Percentiles rank a stretch among this genome's conserved stretches.
phyloP scores from a whole-genome alignment of 345 rosid genomes.

The Melaleuca alternifolia region DNA sequence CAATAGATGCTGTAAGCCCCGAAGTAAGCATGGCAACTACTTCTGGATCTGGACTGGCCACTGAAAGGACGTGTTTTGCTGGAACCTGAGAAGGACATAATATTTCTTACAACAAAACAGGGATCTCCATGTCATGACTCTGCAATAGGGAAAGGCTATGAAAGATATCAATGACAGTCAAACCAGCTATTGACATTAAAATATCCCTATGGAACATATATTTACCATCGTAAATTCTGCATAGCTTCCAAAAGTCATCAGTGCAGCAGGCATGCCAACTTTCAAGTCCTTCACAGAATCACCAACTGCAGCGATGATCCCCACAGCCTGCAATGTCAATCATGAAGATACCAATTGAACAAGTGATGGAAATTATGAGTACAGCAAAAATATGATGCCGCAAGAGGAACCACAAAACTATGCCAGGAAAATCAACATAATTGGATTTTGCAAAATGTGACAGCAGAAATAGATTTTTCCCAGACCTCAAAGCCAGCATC shows the following conservation, averaged over 20 bases:
- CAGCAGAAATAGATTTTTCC: not conserved
- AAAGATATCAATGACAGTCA: not conserved
- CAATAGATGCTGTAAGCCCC: constrained; percentile 90
- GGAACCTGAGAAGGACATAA: constrained; percentile 35
- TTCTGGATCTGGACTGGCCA: constrained; percentile 91
- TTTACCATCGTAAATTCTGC: constrained; percentile 64
- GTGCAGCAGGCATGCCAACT: constrained; percentile 92
- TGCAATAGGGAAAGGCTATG: not conserved
- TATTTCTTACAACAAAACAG: not conserved
- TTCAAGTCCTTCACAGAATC: constrained; percentile 54
- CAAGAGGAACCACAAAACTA: not conserved
- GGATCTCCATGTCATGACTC: not conserved
- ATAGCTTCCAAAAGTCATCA: constrained; percentile 86
- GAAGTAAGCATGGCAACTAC: constrained; percentile 99
- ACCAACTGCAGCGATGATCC: constrained; percentile 82
- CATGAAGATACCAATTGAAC: not conserved
- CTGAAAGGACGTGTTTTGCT: constrained; percentile 71
- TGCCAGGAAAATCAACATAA: not conserved
- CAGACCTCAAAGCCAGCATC: constrained; percentile 96
- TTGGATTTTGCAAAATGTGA: not conserved
- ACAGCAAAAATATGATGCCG: not conserved
- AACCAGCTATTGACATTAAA: not conserved
- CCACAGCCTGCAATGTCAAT: constrained; percentile 58
- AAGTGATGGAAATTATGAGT: not conserved
- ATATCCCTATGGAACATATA: not conserved